These are phyloP conservation scores for Monosporozyma aquatica DNA, from an alignment of 805 yeast species.

Conservation along the genomic window DNA sequence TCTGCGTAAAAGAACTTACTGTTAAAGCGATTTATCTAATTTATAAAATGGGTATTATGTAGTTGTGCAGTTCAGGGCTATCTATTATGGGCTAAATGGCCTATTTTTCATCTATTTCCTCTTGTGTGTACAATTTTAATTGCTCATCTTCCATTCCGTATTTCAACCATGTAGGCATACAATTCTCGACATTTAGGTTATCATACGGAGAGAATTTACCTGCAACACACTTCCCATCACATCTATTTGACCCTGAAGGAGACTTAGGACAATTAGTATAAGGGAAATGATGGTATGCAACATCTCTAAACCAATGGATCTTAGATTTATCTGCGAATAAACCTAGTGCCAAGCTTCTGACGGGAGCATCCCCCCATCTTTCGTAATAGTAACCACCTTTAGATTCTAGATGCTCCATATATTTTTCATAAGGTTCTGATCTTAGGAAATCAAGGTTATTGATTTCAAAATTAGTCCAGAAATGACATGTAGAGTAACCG, in stretches of 20 bases:
- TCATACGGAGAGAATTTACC: slow-evolving; percentile 49
- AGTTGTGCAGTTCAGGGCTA: no score
- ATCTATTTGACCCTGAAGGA: slow-evolving; percentile 35
- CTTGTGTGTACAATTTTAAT: slow-evolving; percentile 14
- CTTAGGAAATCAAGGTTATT: slow-evolving; percentile 77
- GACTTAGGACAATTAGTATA: slow-evolving; percentile 60
- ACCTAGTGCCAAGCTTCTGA: slow-evolving; percentile 66
- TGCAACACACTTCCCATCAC: slow-evolving; percentile 39
- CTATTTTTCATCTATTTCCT: background rate
- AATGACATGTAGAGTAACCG: slow-evolving; percentile 61
- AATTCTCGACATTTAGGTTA: slow-evolving; percentile 56
- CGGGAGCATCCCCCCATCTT: slow-evolving; percentile 93
- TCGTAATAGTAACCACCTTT: slow-evolving; percentile 83
- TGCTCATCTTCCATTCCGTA: slow-evolving; percentile 32
- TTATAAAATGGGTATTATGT: no score
- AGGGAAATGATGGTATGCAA: slow-evolving; percentile 70
- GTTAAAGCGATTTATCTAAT: no score
- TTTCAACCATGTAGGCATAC: slow-evolving; percentile 63
- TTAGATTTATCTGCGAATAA: slow-evolving; percentile 58
- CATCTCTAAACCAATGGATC: slow-evolving; percentile 82
- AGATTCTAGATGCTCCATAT: slow-evolving; percentile 54
- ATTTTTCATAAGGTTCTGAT: slow-evolving; percentile 52
- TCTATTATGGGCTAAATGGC: no score
- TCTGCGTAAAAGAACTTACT: no score
- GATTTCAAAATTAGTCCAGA: slow-evolving; percentile 86